These are phyloP conservation scores for Fusarium sp. DNA, from an alignment of 2,329 filamentous ascomycete species.

Conservation along the genomic window DNA sequence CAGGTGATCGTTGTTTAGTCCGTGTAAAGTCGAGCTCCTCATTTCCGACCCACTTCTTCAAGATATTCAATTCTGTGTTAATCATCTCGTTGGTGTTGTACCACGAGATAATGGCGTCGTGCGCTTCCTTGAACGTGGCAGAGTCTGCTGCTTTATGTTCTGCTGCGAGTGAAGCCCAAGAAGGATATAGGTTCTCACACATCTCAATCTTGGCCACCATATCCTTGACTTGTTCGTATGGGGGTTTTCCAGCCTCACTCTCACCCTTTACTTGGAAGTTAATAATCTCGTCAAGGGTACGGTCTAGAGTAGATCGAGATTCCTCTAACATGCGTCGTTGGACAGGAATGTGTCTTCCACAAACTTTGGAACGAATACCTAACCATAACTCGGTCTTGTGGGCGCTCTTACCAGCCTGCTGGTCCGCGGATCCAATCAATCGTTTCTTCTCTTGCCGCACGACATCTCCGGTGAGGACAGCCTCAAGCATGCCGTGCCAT, in stretches of 20 bases:
- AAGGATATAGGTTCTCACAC: slow-evolving; percentile 87
- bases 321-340: slow-evolving; percentile 92
- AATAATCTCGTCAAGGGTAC: slow-evolving; percentile 86
- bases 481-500: slow-evolving; percentile 98
- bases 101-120: slow-evolving; percentile 92
- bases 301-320: slow-evolving; percentile 77
- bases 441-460: slow-evolving; percentile 98
- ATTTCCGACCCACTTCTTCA: slow-evolving; percentile 98
- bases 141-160: slow-evolving; percentile 84
- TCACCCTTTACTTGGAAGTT: slow-evolving; percentile 95
- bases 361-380: slow-evolving; percentile 84
- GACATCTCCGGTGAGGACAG: slow-evolving; percentile 94
- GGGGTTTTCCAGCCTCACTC: slow-evolving; percentile 88
- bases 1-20: slow-evolving; percentile 73
- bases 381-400: slow-evolving; percentile 88
- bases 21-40: slow-evolving; percentile 91
- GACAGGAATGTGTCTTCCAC: slow-evolving; percentile 83
- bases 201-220: slow-evolving; percentile 91
- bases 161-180: slow-evolving; percentile 76
- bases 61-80: slow-evolving; percentile 89
- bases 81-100: slow-evolving; percentile 97
- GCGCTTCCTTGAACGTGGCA: slow-evolving; percentile 81
- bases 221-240: slow-evolving; percentile 88
- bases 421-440: slow-evolving; percentile 80
- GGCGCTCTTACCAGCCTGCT: slow-evolving; percentile 68